Evolutionary conservation across 2,329 filamentous ascomycete species (phyloP).

Genomic region (Colletotrichum australisinense): DNA sequence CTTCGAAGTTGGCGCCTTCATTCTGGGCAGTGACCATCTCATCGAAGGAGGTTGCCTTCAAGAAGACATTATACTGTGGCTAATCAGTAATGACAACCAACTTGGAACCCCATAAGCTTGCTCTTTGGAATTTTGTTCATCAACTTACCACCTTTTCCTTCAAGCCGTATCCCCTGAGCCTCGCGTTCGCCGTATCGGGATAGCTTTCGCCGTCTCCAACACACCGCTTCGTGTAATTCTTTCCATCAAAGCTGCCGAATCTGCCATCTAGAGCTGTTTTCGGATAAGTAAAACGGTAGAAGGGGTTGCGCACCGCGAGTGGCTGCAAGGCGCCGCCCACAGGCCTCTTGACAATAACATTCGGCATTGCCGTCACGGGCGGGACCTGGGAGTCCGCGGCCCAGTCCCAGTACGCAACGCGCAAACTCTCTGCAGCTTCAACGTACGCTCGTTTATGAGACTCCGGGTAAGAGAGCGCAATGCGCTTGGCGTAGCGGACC

Average conservation of each 20-base stretch:
- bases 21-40: conserved; percentile 53
- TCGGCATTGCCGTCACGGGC: conserved; percentile 47
- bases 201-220: conserved; percentile 44
- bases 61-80: conserved; percentile 55
- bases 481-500: conserved; percentile 39
- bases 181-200: conserved; percentile 50
- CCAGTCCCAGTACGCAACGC: conserved; percentile 69
- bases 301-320: conserved; percentile 60
- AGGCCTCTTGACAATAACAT: conserved; percentile 54
- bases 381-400: conserved; percentile 56
- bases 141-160: conserved; percentile 54
- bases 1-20: conserved; percentile 54
- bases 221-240: conserved; percentile 28
- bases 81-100: conserved; percentile 2
- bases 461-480: conserved; percentile 36
- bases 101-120: not conserved
- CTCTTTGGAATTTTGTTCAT: not conserved
- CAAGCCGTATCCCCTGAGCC: conserved; percentile 47
- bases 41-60: conserved; percentile 49
- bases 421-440: conserved; percentile 57
- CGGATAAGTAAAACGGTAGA: conserved; percentile 64
- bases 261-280: conserved; percentile 48
- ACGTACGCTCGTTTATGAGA: conserved; percentile 46
- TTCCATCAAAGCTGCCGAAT: conserved; percentile 47
- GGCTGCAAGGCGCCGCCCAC: conserved; percentile 42